Evolutionary conservation across 202 grass and related monocot species (phyloP).

Genomic region (Carex sylvatica): DNA sequence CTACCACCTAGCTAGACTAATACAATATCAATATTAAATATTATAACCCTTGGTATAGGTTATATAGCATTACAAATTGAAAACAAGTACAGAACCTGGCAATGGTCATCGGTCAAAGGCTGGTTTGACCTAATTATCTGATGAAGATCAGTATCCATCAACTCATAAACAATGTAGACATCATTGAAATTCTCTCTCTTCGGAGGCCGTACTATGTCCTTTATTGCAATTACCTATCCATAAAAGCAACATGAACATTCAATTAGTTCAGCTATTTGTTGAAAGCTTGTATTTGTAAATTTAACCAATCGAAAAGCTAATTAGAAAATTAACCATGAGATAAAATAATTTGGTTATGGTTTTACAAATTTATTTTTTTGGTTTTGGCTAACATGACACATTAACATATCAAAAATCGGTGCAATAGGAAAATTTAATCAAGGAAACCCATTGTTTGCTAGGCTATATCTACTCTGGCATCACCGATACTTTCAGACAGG

Average conservation of each 20-base stretch:
- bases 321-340: constrained; percentile 3
- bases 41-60: not conserved
- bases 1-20: not conserved
- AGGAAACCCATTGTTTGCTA: not conserved
- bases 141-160: constrained; percentile 99
- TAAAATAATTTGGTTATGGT: not conserved
- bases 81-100: constrained; percentile 52
- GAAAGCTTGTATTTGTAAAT: not conserved
- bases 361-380: not conserved
- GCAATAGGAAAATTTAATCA: not conserved
- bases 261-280: constrained; percentile 17
- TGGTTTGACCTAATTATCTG: constrained; percentile 91
- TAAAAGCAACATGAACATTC: not conserved
- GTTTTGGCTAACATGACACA: not conserved
- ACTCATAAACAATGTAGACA: constrained; percentile 93
- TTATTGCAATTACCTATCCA: constrained; percentile 79
- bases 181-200: constrained; percentile 96
- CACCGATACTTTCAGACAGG: not conserved
- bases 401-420: not conserved
- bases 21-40: not conserved
- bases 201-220: constrained; percentile 97
- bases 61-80: not conserved
- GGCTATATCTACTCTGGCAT: not conserved
- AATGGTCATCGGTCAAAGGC: constrained; percentile 86
- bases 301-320: not conserved